A percentile compares a stretch with the other conserved stretches of the same genome.
These are phyloP conservation scores for Nepenthes gracilis DNA, from an alignment of 148 eudicot genomes.

Conservation along the genomic window DNA sequence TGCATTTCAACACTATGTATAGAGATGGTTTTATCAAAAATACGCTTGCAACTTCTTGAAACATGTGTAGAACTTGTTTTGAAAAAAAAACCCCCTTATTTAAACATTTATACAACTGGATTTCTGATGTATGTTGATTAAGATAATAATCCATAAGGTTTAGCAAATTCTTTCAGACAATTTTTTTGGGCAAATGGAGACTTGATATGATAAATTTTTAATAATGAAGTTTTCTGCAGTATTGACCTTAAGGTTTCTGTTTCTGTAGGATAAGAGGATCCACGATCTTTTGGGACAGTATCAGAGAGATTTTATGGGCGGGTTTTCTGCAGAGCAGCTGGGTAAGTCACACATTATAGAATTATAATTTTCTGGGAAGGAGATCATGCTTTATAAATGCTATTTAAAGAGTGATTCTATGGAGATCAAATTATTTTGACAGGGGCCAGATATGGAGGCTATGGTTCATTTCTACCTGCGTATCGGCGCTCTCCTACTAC, in stretches of 20 bases:
- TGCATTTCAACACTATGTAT: too few species aligned
- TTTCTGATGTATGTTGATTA: too few species aligned
- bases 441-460: conserved; percentile 37
- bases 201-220: too few species aligned
- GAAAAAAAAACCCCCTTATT: too few species aligned
- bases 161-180: too few species aligned
- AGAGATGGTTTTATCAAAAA: too few species aligned
- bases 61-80: too few species aligned
- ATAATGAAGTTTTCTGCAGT: too few species aligned
- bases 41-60: too few species aligned
- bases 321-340: conserved; percentile 22
- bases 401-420: neutral
- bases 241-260: neutral
- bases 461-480: conserved; percentile 37
- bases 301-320: conserved; percentile 37
- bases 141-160: too few species aligned
- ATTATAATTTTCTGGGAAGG: neutral
- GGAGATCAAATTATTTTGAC: conserved; percentile 1
- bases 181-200: too few species aligned
- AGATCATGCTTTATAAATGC: neutral
- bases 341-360: conserved; percentile 21
- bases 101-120: too few species aligned
- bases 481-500: conserved; percentile 16
- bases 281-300: conserved; percentile 35
- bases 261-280: conserved; percentile 31